These are phyloP conservation scores for Acer campestre DNA, from an alignment of 345 rosid genomes.

Conservation along the genomic window DNA sequence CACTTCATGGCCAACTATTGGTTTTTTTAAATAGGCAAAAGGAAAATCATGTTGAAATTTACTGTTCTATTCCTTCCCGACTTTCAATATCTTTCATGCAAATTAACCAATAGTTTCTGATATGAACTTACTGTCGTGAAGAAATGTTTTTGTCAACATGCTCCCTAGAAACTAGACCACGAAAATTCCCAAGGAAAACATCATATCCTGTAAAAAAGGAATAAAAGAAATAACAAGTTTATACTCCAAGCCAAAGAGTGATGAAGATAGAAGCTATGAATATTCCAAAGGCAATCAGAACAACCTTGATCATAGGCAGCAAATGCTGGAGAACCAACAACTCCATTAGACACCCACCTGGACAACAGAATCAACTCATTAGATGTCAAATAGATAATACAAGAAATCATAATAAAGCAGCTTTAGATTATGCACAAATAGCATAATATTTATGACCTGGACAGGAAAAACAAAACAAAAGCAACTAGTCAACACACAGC, in stretches of 20 bases:
- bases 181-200: constrained; percentile 92
- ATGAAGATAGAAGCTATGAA: constrained; percentile 11
- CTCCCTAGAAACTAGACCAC: constrained; percentile 91
- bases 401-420: not conserved
- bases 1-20: not conserved
- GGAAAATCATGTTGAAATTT: constrained; percentile 7
- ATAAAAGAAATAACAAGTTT: constrained; percentile 8
- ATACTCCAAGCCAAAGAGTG: constrained; percentile 10
- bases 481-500: not conserved
- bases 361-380: constrained; percentile 13
- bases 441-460: not conserved
- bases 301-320: constrained; percentile 99
- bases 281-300: constrained; percentile 13
- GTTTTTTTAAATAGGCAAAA: not conserved
- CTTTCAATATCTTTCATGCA: not conserved
- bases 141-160: constrained; percentile 85
- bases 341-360: constrained; percentile 97
- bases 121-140: constrained; percentile 63
- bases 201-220: constrained; percentile 69
- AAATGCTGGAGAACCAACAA: constrained; percentile 98
- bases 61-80: not conserved
- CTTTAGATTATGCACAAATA: not conserved
- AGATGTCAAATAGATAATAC: not conserved
- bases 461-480: not conserved
- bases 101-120: constrained; percentile 3